Evolutionary conservation across 2,329 filamentous ascomycete species (phyloP).

Genomic region (Neofusicoccum ribis): DNA sequence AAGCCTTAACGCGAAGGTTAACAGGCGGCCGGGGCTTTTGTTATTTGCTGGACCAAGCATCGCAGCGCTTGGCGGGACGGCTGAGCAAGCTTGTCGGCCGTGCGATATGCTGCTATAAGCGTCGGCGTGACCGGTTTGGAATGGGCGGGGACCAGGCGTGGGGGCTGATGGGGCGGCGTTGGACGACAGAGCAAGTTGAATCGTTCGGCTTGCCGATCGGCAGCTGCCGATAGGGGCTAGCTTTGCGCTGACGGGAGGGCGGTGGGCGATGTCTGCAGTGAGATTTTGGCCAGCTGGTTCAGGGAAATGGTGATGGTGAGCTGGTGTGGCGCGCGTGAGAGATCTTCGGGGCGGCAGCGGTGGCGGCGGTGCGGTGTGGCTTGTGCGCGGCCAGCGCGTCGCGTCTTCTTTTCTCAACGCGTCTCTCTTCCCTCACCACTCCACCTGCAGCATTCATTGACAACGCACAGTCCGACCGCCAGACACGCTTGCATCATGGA

Average conservation of each 20-base stretch:
- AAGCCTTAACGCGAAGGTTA: not conserved
- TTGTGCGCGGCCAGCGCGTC: not conserved
- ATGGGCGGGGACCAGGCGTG: not conserved
- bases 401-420: constrained; percentile 9
- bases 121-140: not conserved
- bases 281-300: not conserved
- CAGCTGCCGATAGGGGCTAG: not conserved
- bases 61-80: not conserved
- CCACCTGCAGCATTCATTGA: not conserved
- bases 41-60: not conserved
- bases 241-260: not conserved
- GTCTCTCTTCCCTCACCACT: not conserved
- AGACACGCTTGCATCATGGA: constrained; percentile 25
- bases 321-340: not conserved
- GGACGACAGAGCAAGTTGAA: not conserved
- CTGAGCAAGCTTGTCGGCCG: not conserved
- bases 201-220: not conserved
- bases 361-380: not conserved
- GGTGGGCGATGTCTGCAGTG: not conserved
- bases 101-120: not conserved
- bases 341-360: not conserved
- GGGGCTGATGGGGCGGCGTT: not conserved
- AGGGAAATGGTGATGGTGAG: not conserved
- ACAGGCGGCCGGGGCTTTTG: not conserved
- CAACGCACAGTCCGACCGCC: not conserved